Conservation (phyloP, 805 yeast species). For the Candida boleticola region DNA sequence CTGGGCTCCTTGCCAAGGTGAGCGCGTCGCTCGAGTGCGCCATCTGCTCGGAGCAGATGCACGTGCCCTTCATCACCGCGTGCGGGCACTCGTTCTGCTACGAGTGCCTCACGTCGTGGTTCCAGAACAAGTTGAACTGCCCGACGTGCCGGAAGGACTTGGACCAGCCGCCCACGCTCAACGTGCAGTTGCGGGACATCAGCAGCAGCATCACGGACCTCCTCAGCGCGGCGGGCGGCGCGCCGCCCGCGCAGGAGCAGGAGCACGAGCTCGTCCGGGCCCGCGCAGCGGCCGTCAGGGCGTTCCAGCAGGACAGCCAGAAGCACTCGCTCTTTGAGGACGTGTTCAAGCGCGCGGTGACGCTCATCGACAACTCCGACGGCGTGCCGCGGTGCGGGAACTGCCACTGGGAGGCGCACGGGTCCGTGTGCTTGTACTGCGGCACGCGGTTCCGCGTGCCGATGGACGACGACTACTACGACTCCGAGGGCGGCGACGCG, state of each 20-base stretch:
- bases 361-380: slow-evolving; percentile 60
- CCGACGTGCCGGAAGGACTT: slow-evolving; percentile 63
- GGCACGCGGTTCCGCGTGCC: slow-evolving; percentile 48
- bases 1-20: slow-evolving; percentile 23
- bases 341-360: slow-evolving; percentile 47
- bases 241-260: no score
- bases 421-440: slow-evolving; percentile 66
- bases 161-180: slow-evolving; percentile 49
- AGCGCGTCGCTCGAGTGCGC: slow-evolving; percentile 48
- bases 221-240: slow-evolving; percentile 30
- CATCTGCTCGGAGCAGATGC: slow-evolving; percentile 69
- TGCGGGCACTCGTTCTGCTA: slow-evolving; percentile 82
- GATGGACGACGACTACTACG: slow-evolving; percentile 29
- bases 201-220: slow-evolving; percentile 36
- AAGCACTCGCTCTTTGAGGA: slow-evolving; percentile 45
- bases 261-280: slow-evolving; percentile 14
- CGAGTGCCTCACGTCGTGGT: slow-evolving; percentile 62
- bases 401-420: slow-evolving; percentile 80
- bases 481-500: slow-evolving; percentile 38
- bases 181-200: slow-evolving; percentile 50
- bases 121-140: slow-evolving; percentile 55
- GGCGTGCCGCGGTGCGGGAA: slow-evolving; percentile 73
- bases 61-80: slow-evolving; percentile 55
- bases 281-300: slow-evolving; percentile 24
- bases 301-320: slow-evolving; percentile 40